Conservation (phyloP, 345 rosid genomes). For the Chamaenerion angustifolium region DNA sequence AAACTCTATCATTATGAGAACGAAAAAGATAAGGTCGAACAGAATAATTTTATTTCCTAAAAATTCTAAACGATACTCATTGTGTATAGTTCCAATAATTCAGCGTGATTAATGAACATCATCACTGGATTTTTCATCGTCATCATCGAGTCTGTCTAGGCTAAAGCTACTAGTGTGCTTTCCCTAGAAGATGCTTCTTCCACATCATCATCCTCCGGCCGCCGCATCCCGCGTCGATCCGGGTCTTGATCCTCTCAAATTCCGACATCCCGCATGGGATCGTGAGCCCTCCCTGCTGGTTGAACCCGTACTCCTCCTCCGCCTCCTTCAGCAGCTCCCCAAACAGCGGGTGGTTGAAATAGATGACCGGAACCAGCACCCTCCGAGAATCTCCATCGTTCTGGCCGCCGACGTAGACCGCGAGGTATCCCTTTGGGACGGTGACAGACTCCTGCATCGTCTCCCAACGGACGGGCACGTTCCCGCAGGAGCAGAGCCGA, state of each 20-base stretch:
- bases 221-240: constrained; percentile 31
- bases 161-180: too few relatives aligned
- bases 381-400: constrained; percentile 57
- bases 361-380: constrained; percentile 74
- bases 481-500: constrained; percentile 24
- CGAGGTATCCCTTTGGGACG: constrained; percentile 71
- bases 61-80: too few relatives aligned
- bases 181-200: constrained; percentile 3
- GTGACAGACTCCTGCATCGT: constrained; percentile 13
- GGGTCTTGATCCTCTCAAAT: constrained; percentile 65
- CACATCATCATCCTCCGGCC: constrained; percentile 10
- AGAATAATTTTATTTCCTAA: too few relatives aligned
- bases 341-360: constrained; percentile 87
- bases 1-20: too few relatives aligned
- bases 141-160: not conserved
- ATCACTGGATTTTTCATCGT: not conserved
- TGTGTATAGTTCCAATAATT: too few relatives aligned
- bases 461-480: constrained; percentile 19
- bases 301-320: constrained; percentile 70
- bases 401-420: constrained; percentile 81
- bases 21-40: too few relatives aligned
- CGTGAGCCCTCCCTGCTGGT: constrained; percentile 74
- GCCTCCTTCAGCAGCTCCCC: constrained; percentile 60
- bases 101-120: not conserved
- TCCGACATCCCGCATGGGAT: constrained; percentile 81